phyloP scores from a whole-genome alignment of 768 basidiomycete genomes.

The Hemileccinum impolitum region DNA sequence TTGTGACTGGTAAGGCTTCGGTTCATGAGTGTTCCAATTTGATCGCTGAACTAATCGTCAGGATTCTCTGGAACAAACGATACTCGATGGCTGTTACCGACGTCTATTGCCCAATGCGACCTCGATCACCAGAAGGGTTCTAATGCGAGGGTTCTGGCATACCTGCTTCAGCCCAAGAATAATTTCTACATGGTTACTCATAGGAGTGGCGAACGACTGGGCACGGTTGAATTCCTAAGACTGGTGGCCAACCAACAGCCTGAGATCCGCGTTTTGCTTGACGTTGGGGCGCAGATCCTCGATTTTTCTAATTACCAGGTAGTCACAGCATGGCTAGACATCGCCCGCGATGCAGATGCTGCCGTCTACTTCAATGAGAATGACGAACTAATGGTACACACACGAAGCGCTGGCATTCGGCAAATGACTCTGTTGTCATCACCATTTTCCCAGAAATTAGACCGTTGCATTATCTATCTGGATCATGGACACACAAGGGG shows the following conservation, averaged over 20 bases:
- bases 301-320: slow-evolving; percentile 41
- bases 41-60: neutral
- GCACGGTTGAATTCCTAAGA: slow-evolving; percentile 17
- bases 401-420: slow-evolving; percentile 16
- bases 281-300: slow-evolving; percentile 55
- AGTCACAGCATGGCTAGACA: slow-evolving; percentile 38
- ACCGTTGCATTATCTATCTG: slow-evolving; percentile 33
- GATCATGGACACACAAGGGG: slow-evolving; percentile 38
- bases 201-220: neutral
- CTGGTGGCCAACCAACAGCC: slow-evolving; percentile 32
- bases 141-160: slow-evolving; percentile 37
- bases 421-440: slow-evolving; percentile 28
- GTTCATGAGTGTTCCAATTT: too few species aligned
- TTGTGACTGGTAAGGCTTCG: slow-evolving; percentile 5
- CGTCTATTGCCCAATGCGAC: slow-evolving; percentile 29
- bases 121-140: slow-evolving; percentile 30
- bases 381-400: slow-evolving; percentile 30
- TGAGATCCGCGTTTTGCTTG: slow-evolving; percentile 43
- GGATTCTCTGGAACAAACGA: slow-evolving; percentile 42
- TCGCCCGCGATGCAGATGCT: slow-evolving; percentile 6
- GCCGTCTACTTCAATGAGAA: slow-evolving; percentile 27
- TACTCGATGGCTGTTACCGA: slow-evolving; percentile 33
- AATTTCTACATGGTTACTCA: slow-evolving; percentile 10
- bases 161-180: slow-evolving; percentile 24
- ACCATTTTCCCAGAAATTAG: slow-evolving; percentile 24